A percentile compares a stretch with the other conserved stretches of the same genome.
These are phyloP conservation scores for Lipomyces yarrowii DNA, from an alignment of 1,139 yeast species.

Conservation along the genomic window DNA sequence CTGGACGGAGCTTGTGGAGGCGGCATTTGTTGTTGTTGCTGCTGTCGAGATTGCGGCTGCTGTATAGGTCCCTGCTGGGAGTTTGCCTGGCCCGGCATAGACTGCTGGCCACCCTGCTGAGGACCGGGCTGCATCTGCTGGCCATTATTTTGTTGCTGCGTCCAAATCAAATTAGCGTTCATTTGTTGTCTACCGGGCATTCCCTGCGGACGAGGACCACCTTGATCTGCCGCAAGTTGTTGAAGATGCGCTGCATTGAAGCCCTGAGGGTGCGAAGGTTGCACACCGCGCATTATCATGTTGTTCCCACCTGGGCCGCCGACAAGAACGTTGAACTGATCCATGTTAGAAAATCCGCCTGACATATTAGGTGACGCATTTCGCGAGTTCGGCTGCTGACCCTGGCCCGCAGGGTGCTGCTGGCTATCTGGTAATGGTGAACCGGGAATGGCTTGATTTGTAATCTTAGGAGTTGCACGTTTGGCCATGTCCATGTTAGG, in stretches of 20 bases:
- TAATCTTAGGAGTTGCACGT: conserved; percentile 39
- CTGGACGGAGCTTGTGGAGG: conserved; percentile 31
- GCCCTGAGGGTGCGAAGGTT: conserved; percentile 21
- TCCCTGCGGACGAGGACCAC: conserved; percentile 15
- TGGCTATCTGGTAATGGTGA: conserved; percentile 54
- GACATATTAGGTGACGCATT: conserved; percentile 28
- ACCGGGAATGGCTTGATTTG: conserved; percentile 40
- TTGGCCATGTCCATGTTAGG: conserved; percentile 24
- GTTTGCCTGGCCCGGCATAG: neutral
- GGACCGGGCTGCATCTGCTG: conserved; percentile 1
- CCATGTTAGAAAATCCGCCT: conserved; percentile 15
- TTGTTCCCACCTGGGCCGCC: conserved; percentile 35
- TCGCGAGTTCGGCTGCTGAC: conserved; percentile 44
- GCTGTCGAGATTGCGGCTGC: conserved; percentile 20
- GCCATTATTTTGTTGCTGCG: conserved; percentile 13
- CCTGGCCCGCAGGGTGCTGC: conserved; percentile 84
- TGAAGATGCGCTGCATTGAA: conserved; percentile 11
- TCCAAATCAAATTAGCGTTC: conserved; percentile 32
- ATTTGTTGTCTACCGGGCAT: conserved; percentile 22
- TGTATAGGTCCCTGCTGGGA: neutral
- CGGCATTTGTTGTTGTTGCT: conserved; percentile 35
- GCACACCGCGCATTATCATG: conserved; percentile 32
- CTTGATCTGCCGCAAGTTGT: conserved; percentile 20
- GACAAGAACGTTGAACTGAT: conserved; percentile 39
- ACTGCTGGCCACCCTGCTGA: conserved; percentile 10